Conservation (phyloP, 257 asterid genomes). For the Echites panduratus region DNA sequence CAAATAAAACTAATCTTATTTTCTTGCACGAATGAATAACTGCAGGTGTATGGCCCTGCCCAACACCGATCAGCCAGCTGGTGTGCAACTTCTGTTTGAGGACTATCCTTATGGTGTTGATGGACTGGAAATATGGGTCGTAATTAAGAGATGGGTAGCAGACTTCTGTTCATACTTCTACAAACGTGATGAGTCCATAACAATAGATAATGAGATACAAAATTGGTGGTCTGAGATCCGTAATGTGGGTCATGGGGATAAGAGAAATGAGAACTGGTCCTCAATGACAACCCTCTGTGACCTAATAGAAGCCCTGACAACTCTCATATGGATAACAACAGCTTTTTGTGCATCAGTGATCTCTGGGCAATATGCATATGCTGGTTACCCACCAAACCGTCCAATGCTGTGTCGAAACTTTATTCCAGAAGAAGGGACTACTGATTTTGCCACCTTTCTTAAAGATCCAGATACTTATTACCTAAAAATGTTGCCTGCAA, state of each 20-base stretch:
- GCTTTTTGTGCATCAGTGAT: conserved; percentile 41
- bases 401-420: conserved; percentile 31
- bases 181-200: conserved; percentile 29
- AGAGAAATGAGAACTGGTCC: conserved; percentile 32
- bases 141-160: conserved; percentile 42
- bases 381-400: conserved; percentile 42
- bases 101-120: conserved; percentile 51
- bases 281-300: conserved; percentile 31
- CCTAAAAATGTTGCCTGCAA: conserved; percentile 35
- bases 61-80: conserved; percentile 29
- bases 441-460: conserved; percentile 46
- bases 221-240: conserved; percentile 50
- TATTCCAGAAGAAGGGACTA: conserved; percentile 44
- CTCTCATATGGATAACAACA: conserved; percentile 39
- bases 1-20: not conserved
- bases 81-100: conserved; percentile 37
- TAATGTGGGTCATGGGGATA: conserved; percentile 43
- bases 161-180: conserved; percentile 35
- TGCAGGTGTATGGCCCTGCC: conserved; percentile 40
- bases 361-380: conserved; percentile 38
- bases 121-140: conserved; percentile 47
- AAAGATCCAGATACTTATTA: conserved; percentile 34
- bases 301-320: conserved; percentile 37
- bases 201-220: conserved; percentile 36
- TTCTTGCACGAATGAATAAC: conserved; percentile 7